Evolutionary conservation across 2,329 filamentous ascomycete genomes (phyloP), one percentile per base, ranked within the genome.

Genomic region (Didymella pomorum): DNA sequence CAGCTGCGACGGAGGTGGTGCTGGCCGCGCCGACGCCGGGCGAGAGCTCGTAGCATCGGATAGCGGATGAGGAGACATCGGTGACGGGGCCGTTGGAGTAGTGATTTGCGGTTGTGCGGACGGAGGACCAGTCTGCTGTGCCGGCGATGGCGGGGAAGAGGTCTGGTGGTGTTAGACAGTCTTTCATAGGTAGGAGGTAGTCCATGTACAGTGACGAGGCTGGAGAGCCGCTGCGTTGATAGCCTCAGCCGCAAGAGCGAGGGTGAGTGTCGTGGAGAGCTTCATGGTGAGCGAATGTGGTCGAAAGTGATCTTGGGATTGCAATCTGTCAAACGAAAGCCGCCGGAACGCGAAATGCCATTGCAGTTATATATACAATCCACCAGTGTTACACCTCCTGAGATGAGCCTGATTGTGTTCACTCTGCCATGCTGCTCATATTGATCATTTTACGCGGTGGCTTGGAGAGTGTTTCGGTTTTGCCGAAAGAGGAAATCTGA

Each of bases 41-140:
- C 12, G 61, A 63, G 56, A 70, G 62, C 48, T 70, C 68, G 60
- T 75, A 76, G 68, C 75, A 78, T 26, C 75, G 71, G 28, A 78
- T 71, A 31, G 70, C 68, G 4, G 53, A 18, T 2, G 69, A 70
- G 11, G 62, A 62, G 16, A 76, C 71, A 42, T 78, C 74, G 21
- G 61, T 66, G 23, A 74, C 60, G 18, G 68, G 67, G 16, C 52
- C 74, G 44, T 73, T 71, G 52, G 60, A 64, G 35, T 75, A 65
- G 60, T 65, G 64, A 64, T 76, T 76, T 29, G 63, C 62, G 14
- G 74, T 76, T 49, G 64, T 66, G 43, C 74, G 71, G 47, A 76
- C 71, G 25, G 67, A 69, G 43, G 70, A 62, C 73, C 73, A 75
- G 51, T 73, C 66, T 14, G 59, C 42, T n/a, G 70, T 67, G 26